Evolutionary conservation across 73 alveolate species (phyloP), one percentile per base, ranked within the genome.

Genomic region (Breviolum minutum): DNA sequence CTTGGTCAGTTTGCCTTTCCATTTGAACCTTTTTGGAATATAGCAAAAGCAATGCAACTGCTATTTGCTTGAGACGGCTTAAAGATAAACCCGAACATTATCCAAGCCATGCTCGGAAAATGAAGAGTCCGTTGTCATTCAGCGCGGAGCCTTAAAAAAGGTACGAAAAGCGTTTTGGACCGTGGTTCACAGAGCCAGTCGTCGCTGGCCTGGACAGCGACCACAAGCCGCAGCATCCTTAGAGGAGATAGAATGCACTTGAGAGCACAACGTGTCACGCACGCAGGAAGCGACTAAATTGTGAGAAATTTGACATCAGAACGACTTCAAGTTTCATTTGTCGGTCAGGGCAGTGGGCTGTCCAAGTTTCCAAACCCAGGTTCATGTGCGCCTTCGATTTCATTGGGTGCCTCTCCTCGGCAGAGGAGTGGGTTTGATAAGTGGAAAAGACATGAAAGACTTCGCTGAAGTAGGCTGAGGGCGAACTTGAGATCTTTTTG

Each of bases 201-300:
- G 99, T 99, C 26, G 99, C 99, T 19, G 99, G 99, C 79, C 95
- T 99, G 71, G 99, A 99, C 98, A 87, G 94, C 84, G 99, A 99
- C 83, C 86, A 71, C 70, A 95, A 99, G 97, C 99, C 99, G 95
- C 97, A 83, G 66, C 79, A 16, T 29, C 76, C 90, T 32, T 14
- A 26, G 87, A 2, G 54, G 5, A 40, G 54, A 3, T 40, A 40
- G 54, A 40, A 40, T 40, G 54, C 54, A 40, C 54, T 40, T 40
- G 3, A 40, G 3, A 40, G 3, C 54, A 40, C 54, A 40, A 40
- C 54, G 3, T 40, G 54, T 40, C 54, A 40, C 54, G 54, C 54
- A 40, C 54, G 54, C 54, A 40, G 54, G 54, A 40, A 40, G 54
- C 54, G 54, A 40, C 54, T 40, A 40, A 40, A 40, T 40, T 2